A percentile compares a stretch with the other conserved stretches of the same genome.
These are phyloP conservation scores for Mycena metata DNA, from an alignment of 768 basidiomycete genomes.

Conservation along the genomic window DNA sequence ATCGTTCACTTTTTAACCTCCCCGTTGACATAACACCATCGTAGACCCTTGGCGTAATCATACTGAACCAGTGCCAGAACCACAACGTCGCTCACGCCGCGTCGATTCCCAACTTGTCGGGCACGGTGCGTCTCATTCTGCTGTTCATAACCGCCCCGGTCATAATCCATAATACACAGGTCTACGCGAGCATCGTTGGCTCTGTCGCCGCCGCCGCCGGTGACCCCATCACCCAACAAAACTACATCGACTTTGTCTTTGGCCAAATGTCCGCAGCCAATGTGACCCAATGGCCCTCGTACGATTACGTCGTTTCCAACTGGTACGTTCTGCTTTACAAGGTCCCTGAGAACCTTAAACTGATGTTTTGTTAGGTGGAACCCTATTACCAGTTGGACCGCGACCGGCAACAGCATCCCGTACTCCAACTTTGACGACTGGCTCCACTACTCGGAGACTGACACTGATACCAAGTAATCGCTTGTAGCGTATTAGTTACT, in stretches of 20 bases:
- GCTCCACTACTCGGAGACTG: no score
- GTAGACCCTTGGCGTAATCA: constrained; percentile 1
- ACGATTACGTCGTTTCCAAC: constrained; percentile 10
- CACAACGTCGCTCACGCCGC: background rate
- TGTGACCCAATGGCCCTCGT: constrained; percentile 27
- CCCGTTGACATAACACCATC: background rate
- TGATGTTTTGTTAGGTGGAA: no score
- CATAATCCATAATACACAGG: background rate
- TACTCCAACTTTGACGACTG: no score
- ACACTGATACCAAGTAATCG: no score
- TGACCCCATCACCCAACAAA: constrained; percentile 42
- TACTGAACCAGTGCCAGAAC: constrained; percentile 7
- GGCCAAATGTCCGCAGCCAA: constrained; percentile 29
- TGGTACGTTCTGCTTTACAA: no score
- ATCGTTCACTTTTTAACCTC: background rate
- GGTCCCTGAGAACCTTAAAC: no score
- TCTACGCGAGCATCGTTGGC: constrained; percentile 2
- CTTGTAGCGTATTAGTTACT: no score
- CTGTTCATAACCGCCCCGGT: no score
- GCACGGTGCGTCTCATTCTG: no score
- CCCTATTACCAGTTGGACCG: no score
- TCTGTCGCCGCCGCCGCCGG: background rate
- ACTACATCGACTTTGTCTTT: constrained; percentile 42
- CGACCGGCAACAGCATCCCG: no score
- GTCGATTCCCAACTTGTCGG: background rate